A percentile compares a stretch with the other conserved stretches of the same genome.
phyloP scores from a whole-genome alignment of 1,139 yeast species.

The Saccharomycopsis hybrid region DNA sequence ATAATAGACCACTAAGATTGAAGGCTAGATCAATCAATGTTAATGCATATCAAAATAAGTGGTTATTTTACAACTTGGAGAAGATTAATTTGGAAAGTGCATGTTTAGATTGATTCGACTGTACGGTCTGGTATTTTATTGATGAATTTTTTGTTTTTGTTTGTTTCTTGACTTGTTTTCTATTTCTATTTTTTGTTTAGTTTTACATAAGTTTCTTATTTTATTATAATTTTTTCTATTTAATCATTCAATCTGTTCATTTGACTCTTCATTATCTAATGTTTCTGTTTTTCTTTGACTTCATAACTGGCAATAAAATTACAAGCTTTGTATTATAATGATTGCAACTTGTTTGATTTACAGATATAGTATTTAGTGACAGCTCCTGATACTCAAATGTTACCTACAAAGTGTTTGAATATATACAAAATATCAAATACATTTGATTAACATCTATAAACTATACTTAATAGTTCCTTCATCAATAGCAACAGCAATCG shows the following conservation, averaged over 20 bases:
- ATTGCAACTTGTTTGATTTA: too few species aligned
- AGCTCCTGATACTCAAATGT: too few species aligned
- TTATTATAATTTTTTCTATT: too few species aligned
- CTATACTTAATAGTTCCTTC: too few species aligned
- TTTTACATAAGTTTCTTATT: background rate
- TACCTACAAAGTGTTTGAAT: too few species aligned
- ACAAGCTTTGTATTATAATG: too few species aligned
- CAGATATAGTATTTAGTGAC: too few species aligned
- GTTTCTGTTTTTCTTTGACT: background rate
- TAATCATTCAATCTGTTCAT: too few species aligned
- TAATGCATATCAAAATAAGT: conserved; percentile 50
- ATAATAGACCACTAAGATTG: conserved; percentile 65
- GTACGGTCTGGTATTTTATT: background rate
- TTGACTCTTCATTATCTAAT: too few species aligned
- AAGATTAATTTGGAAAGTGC: conserved; percentile 26
- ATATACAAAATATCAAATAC: too few species aligned
- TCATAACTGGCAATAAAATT: background rate
- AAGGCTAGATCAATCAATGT: conserved; percentile 58
- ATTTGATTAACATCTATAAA: too few species aligned
- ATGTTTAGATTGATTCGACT: conserved; percentile 18
- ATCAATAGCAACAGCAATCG: too few species aligned
- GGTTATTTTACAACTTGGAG: conserved; percentile 53
- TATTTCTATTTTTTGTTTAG: background rate
- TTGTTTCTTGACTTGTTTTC: background rate
- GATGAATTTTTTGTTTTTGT: background rate